Conservation (phyloP, 305 asterid species). For the Plantago coronopus region DNA sequence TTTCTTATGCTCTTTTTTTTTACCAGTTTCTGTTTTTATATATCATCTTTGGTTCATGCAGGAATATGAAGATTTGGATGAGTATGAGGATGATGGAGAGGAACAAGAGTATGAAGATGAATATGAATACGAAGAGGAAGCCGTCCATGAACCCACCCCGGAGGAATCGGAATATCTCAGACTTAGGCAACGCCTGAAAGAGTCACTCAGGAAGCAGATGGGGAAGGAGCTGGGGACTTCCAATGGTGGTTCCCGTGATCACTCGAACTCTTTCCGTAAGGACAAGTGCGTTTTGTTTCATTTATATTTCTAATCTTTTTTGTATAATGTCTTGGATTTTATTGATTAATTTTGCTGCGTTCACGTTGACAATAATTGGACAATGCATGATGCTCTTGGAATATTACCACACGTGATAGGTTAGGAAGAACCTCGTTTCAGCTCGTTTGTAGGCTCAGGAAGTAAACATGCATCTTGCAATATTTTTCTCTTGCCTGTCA, state of each 20-base stretch:
- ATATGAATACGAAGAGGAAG: conserved; percentile 45
- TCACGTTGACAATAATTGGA: no score
- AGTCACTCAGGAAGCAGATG: conserved; percentile 53
- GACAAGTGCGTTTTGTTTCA: conserved; percentile 56
- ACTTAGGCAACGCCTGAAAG: conserved; percentile 69
- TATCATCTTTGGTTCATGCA: conserved; percentile 21
- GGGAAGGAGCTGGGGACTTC: conserved; percentile 65
- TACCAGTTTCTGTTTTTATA: neutral
- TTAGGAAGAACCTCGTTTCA: no score
- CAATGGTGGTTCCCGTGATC: conserved; percentile 39
- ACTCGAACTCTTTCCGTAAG: conserved; percentile 31
- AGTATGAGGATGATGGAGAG: conserved; percentile 62
- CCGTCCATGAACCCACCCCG: conserved; percentile 55
- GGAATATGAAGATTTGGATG: conserved; percentile 77
- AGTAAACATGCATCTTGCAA: no score
- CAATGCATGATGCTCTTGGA: no score
- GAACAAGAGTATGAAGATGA: conserved; percentile 48
- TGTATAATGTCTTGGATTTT: neutral
- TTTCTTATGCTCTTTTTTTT: neutral
- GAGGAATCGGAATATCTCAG: conserved; percentile 73
- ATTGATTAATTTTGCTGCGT: no score
- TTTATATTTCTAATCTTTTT: neutral
- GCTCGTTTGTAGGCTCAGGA: no score
- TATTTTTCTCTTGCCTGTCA: no score
- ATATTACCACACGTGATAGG: no score